Base-by-base conservation (phyloP, 768 basidiomycete genomes). In the Trametes meyenii region DNA sequence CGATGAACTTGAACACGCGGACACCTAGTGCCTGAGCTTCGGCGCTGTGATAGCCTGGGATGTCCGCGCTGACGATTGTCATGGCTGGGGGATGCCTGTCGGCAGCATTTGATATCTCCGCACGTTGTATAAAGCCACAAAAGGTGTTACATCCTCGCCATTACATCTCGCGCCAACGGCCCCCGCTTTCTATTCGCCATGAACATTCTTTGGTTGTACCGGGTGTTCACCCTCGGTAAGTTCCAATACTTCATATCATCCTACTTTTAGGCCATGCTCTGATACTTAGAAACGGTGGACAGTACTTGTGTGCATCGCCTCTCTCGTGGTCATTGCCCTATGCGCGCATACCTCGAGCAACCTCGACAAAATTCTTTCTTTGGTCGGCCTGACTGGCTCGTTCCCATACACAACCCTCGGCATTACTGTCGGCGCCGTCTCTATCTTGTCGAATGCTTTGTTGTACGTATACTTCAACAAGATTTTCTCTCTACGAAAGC, bases 151-250 rank as follows among this genome's bases (percentile, higher is more conserved):
- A 29, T 16, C 14, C 26, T 29, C 13, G 50, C 10, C 8, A 11
- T 13, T 26, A 33, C 16, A 33, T 8, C 29, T 33, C 29, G 29
- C 29, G 29, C 8, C 35, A 7, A 14, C 14, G 10, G 1, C 40
- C 38, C 26, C 26, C 2, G 13, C 11, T 17, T 17, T 42, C 52
- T 16, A 12, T 12, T 17, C 13, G 24, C 19, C 52, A 61, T 61
- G 60, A 55, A 54, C 53, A 8, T 33, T n/a, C 53, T 61, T 13
- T 61, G 46, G 46, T 14, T 61, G 21, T 61, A 55, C 19, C 60
- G 60, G 11, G 46, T 55, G 8, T 55, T 49, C 48, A 50, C 60
- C 7, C 40, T 61, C 16, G 52, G 60, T 61, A 19, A 44, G 60
- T 36, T 4, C 7, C 33, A 5, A 7, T 14, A 1, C 10, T 10